Base-by-base conservation (phyloP, 1,284 basidiomycete genomes). In the Fomitopsis pinicola region DNA sequence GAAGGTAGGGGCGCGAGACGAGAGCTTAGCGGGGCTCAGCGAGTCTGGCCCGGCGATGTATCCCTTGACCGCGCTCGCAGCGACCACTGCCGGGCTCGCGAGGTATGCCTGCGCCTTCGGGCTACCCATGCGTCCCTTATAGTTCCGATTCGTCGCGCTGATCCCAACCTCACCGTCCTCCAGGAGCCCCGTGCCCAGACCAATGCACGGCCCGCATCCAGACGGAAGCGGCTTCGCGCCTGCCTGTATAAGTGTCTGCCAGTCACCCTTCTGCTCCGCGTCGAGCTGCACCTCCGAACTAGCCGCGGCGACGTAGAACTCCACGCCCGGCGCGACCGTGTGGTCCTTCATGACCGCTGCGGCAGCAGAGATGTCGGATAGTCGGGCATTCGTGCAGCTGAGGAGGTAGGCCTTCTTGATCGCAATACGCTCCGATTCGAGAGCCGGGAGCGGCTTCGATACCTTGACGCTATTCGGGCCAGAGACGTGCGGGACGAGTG, bases 321-420 rank as follows among this genome's bases (percentile, higher is more conserved):
- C 93, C 53, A 99, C 97, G 9, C 92, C 93, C 0, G 87, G 83
- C 0, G 95, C 93, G 56, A 99, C 86, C 71, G 88, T 92, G 71
- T 88, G 87, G 10, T 93, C 94, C 57, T 87, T 84, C 68, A 99
- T 82, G 26, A 98, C 96, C 12, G 85, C 84, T 0, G 97, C 97
- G 0, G 97, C 97, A 0, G 94, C 91, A 15, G 92, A 87, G 63
- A 99, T 90, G 71, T 99, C 97, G 0, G 96, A 98, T 0, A 92
- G 91, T 45, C 97, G 92, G 5, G 97, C 96, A 77, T 99, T 99
- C 65, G 97, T 98, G 76, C 97, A 99, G 64, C 94, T 96, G 54
- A 99, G 94, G 58, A 99, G 92, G 77, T 99, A 99, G 0, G 97
- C 97, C 76, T 99, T 99, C 72, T 99, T 85, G 73, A 99, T 98